These are phyloP conservation scores for Ceratobasidium sp. DNA, from an alignment of 1,284 basidiomycete genomes.

Conservation along the genomic window DNA sequence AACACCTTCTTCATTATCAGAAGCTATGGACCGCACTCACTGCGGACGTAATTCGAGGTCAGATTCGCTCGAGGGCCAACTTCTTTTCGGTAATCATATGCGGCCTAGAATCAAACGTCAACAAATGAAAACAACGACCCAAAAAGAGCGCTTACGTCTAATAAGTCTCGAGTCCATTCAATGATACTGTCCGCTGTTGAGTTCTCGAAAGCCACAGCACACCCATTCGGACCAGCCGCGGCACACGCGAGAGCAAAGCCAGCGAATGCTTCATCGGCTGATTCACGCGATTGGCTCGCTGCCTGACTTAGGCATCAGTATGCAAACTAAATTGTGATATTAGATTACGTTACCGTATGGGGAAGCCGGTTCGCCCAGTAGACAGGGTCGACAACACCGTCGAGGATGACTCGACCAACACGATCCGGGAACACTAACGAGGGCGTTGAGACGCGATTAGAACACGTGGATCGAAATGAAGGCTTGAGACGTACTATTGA, in stretches of 20 bases:
- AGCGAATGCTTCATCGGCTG: neutral
- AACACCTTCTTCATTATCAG: too few relatives aligned
- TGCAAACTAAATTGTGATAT: too few relatives aligned
- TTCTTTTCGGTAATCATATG: neutral
- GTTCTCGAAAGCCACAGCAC: neutral
- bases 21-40: too few relatives aligned
- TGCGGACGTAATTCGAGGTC: too few relatives aligned
- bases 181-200: neutral
- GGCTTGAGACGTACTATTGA: neutral
- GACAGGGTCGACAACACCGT: constrained; percentile 22
- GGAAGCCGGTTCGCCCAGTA: too few relatives aligned
- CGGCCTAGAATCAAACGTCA: neutral
- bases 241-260: too few relatives aligned
- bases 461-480: neutral
- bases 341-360: too few relatives aligned
- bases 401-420: constrained; percentile 5
- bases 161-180: neutral
- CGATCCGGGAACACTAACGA: constrained; percentile 10
- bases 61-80: too few relatives aligned
- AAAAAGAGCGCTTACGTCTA: neutral
- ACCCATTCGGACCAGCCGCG: neutral
- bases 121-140: neutral
- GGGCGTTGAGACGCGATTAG: too few relatives aligned
- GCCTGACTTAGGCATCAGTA: too few relatives aligned
- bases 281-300: too few relatives aligned